Evolutionary conservation across 2,329 filamentous ascomycete species (phyloP).

Genomic region (Aureobasidium musti): DNA sequence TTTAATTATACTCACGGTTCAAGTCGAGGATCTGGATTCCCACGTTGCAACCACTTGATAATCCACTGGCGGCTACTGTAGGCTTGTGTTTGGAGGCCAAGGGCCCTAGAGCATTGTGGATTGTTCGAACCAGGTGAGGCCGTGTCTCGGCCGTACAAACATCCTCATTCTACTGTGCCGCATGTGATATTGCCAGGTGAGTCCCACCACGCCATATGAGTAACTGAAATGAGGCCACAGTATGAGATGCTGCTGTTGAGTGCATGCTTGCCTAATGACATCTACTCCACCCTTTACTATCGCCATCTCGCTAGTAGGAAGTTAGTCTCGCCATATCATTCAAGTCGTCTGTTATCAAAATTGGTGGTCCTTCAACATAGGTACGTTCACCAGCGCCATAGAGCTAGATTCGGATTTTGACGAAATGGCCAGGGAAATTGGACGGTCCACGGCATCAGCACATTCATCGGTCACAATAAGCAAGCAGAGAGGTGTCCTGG

Average conservation of each 20-base stretch:
- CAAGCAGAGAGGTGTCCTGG: no score
- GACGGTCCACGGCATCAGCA: slow-evolving; percentile 17
- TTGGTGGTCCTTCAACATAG: slow-evolving; percentile 14
- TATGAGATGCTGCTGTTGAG: not conserved
- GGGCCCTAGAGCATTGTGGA: slow-evolving; percentile 9
- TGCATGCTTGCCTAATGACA: slow-evolving; percentile 1
- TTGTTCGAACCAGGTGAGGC: slow-evolving; percentile 9
- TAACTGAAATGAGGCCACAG: not conserved
- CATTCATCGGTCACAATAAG: slow-evolving; percentile 1
- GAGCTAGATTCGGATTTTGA: slow-evolving; percentile 12
- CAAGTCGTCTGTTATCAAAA: slow-evolving; percentile 4
- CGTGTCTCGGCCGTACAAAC: slow-evolving; percentile 11
- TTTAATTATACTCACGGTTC: no score
- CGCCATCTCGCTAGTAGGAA: slow-evolving; percentile 16
- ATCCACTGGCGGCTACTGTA: no score
- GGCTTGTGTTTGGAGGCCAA: no score
- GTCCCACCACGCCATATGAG: no score
- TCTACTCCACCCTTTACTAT: slow-evolving; percentile 20
- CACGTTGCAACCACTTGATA: no score
- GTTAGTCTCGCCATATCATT: slow-evolving; percentile 8
- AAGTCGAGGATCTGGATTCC: no score
- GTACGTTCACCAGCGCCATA: slow-evolving; percentile 12
- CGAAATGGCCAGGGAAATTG: slow-evolving; percentile 11
- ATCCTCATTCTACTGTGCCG: slow-evolving; percentile 16
- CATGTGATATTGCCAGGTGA: slow-evolving; percentile 6